Evolutionary conservation across 331 rosid species (phyloP).

Genomic region (Quercus tomentella): DNA sequence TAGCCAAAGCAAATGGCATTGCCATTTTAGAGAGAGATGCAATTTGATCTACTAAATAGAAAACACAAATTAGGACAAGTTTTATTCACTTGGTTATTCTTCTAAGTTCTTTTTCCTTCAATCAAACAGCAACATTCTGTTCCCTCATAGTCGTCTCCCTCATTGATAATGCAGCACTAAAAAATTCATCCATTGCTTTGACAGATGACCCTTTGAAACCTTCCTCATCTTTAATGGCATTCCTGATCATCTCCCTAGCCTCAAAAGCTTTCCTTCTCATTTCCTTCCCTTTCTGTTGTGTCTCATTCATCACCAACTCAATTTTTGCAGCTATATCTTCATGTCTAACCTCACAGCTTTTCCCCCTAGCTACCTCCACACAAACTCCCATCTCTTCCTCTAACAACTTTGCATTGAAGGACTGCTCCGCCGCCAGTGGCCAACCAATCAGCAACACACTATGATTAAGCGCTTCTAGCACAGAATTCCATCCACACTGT

Average conservation of each 20-base stretch:
- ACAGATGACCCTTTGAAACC: conserved; percentile 43
- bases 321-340: conserved; percentile 37
- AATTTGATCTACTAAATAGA: no score
- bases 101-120: not conserved
- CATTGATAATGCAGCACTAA: conserved; percentile 21
- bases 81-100: not conserved
- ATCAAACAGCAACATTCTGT: not conserved
- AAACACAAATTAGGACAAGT: no score
- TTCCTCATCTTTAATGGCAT: conserved; percentile 32
- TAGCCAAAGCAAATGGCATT: no score
- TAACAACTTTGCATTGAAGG: conserved; percentile 44
- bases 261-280: conserved; percentile 41
- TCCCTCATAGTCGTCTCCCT: not conserved
- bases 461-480: conserved; percentile 48
- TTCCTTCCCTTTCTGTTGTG: conserved; percentile 22
- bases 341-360: conserved; percentile 31
- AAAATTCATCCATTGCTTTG: conserved; percentile 40
- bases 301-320: conserved; percentile 37
- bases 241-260: conserved; percentile 14
- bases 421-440: conserved; percentile 81
- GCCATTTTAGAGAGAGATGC: no score
- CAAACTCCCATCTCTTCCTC: conserved; percentile 57
- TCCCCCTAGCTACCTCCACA: conserved; percentile 68
- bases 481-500: conserved; percentile 87
- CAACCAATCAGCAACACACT: conserved; percentile 73